Evolutionary conservation across 1,284 basidiomycete species (phyloP).

Genomic region (Cryptococcus depauperatus): DNA sequence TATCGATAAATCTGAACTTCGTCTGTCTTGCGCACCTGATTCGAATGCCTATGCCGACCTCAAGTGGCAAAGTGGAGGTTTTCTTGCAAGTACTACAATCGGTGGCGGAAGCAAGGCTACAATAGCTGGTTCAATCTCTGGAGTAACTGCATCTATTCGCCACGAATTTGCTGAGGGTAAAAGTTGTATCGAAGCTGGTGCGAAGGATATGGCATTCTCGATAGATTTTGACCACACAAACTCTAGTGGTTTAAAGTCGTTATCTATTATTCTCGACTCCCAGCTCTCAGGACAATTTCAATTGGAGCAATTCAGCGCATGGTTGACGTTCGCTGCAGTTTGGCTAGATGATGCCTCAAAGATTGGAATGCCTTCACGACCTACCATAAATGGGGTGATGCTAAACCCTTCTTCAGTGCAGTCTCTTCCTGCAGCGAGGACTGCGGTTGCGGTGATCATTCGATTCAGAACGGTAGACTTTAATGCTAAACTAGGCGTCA

Average conservation of each 20-base stretch:
- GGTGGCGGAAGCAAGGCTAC: constrained; percentile 52
- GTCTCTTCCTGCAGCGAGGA: constrained; percentile 6
- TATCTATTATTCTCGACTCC: constrained; percentile 47
- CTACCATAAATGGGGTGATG: constrained; percentile 10
- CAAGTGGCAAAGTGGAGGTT: constrained; percentile 86
- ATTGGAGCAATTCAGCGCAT: constrained; percentile 37
- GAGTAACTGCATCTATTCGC: constrained; percentile 65
- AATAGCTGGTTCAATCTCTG: constrained; percentile 68
- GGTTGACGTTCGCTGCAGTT: constrained; percentile 37
- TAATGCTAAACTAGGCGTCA: constrained; percentile 61
- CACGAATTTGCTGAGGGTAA: constrained; percentile 51
- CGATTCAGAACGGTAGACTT: constrained; percentile 63
- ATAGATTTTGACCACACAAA: constrained; percentile 17
- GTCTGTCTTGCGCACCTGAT: constrained; percentile 76
- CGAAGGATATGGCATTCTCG: constrained; percentile 39
- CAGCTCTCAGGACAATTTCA: constrained; percentile 34
- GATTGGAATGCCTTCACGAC: constrained; percentile 20
- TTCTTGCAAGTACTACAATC: constrained; percentile 66
- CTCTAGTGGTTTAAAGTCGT: constrained; percentile 44
- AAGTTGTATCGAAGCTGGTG: constrained; percentile 36
- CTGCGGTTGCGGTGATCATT: constrained; percentile 50
- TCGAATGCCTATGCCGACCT: constrained; percentile 78
- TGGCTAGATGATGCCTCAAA: constrained; percentile 39
- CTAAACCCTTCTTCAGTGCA: constrained; percentile 1
- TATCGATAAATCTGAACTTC: constrained; percentile 76